Percentiles rank a stretch among this genome's conserved stretches.
Conservation (phyloP, 768 basidiomycete species). For the Galerina sulciceps region DNA sequence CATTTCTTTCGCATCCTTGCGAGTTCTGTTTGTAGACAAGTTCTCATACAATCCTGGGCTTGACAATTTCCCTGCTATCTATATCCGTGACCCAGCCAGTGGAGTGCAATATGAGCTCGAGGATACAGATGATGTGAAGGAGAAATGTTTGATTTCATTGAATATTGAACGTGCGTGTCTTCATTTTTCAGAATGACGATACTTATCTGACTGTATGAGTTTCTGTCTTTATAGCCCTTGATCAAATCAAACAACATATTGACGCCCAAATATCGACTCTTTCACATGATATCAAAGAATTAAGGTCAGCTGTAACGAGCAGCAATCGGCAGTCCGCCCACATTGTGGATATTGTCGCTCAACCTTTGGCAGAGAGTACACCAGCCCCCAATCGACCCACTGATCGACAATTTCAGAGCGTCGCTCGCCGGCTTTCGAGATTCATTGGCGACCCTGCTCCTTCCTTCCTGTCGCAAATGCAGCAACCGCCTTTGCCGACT, state of each 20-base stretch:
- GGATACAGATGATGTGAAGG: conserved; percentile 90
- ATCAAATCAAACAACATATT: conserved; percentile 99
- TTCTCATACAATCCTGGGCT: conserved; percentile 93
- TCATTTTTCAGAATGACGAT: conserved; percentile 3
- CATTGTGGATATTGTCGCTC: conserved; percentile 49
- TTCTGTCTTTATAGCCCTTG: conserved; percentile 66
- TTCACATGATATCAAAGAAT: conserved; percentile 89
- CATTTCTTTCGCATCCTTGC: conserved; percentile 72
- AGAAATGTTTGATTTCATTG: conserved; percentile 85
- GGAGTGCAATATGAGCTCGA: conserved; percentile 97
- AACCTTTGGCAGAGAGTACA: conserved; percentile 68
- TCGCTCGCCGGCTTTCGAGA: conserved; percentile 76
- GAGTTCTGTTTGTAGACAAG: conserved; percentile 91
- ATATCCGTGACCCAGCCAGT: conserved; percentile 89
- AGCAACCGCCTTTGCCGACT: conserved; percentile 25
- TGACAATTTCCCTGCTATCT: conserved; percentile 94
- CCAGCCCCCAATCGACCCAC: conserved; percentile 70
- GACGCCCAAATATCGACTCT: conserved; percentile 86
- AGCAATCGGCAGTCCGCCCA: conserved; percentile 55
- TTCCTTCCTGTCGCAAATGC: conserved; percentile 26
- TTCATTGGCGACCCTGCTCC: conserved; percentile 54
- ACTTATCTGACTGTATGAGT: conserved; percentile 1
- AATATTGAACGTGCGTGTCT: conserved; percentile 91
- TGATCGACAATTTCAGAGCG: conserved; percentile 73
- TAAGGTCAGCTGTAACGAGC: conserved; percentile 65